Evolutionary conservation across 176 grass and related monocot genomes (phyloP).

Genomic region (Echinochloa phyllopogon): DNA sequence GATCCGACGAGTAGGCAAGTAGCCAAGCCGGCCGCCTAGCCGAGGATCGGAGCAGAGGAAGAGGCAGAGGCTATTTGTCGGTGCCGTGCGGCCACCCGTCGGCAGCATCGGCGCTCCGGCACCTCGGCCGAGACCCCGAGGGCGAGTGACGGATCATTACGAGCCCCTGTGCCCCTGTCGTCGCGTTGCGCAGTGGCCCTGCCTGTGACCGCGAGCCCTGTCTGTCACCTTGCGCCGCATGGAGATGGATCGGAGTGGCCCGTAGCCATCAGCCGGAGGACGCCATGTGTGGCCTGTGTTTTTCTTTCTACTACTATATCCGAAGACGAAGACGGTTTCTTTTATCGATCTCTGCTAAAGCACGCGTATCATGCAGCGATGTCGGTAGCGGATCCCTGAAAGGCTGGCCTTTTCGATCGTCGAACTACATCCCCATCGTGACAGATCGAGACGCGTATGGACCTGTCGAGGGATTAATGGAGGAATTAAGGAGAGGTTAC

Average conservation of each 20-base stretch:
- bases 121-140: background rate
- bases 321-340: background rate
- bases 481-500: background rate
- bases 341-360: background rate
- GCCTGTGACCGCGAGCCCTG: conserved; percentile 2
- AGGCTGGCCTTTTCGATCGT: background rate
- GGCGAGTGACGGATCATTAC: conserved; percentile 14
- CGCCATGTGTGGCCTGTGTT: background rate
- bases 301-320: background rate
- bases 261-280: background rate
- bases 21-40: background rate
- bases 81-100: conserved; percentile 39
- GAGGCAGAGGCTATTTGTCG: background rate
- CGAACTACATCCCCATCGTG: background rate
- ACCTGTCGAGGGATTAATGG: background rate
- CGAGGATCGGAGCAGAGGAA: background rate
- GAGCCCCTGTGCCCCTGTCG: background rate
- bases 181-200: conserved; percentile 6
- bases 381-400: background rate
- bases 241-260: background rate
- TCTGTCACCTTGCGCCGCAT: conserved; percentile 22
- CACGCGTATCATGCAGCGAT: background rate
- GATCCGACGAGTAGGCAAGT: background rate
- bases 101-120: background rate
- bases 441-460: background rate